A percentile compares a stretch with the other conserved stretches of the same genome.
Evolutionary conservation across 192 early-diverging fungal species (phyloP).

Genomic region (Linnemannia hyalina): DNA sequence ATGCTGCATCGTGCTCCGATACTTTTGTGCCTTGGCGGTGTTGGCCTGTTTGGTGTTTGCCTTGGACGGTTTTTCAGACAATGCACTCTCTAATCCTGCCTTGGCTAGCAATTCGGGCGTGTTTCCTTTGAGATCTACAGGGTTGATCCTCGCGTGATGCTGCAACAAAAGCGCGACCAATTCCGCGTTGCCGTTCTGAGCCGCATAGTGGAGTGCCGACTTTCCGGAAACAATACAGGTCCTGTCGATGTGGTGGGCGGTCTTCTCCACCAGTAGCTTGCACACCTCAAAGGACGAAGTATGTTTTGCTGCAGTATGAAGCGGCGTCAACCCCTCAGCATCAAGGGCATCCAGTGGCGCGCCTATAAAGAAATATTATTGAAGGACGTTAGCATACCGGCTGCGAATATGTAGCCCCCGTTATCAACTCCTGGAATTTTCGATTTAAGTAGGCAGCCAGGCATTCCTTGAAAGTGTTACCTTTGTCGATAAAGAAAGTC

Average conservation of each 20-base stretch:
- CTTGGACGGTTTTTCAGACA: conserved; percentile 43
- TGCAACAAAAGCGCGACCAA: conserved; percentile 46
- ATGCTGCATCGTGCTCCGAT: conserved; percentile 34
- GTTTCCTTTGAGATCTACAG: conserved; percentile 47
- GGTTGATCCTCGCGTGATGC: conserved; percentile 51
- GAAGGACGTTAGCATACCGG: neutral
- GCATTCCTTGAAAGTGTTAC: neutral
- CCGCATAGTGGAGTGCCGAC: conserved; percentile 53
- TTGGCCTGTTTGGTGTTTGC: conserved; percentile 23
- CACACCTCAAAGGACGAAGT: conserved; percentile 42
- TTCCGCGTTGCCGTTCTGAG: conserved; percentile 44
- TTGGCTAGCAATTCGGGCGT: conserved; percentile 54
- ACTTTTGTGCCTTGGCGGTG: conserved; percentile 36
- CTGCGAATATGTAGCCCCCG: neutral
- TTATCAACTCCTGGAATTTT: neutral
- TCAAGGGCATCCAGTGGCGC: conserved; percentile 58
- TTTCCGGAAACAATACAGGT: conserved; percentile 45
- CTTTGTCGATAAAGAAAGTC: conserved; percentile 48
- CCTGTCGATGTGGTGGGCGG: conserved; percentile 52
- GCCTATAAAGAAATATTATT: conserved; percentile 9
- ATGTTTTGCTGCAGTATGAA: conserved; percentile 57
- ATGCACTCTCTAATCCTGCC: conserved; percentile 27
- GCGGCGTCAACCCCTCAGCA: conserved; percentile 47
- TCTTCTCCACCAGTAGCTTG: conserved; percentile 50
- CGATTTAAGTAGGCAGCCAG: neutral